These are phyloP conservation scores for Ceratocystis variospora DNA, from an alignment of 2,329 filamentous ascomycete genomes.

Conservation along the genomic window DNA sequence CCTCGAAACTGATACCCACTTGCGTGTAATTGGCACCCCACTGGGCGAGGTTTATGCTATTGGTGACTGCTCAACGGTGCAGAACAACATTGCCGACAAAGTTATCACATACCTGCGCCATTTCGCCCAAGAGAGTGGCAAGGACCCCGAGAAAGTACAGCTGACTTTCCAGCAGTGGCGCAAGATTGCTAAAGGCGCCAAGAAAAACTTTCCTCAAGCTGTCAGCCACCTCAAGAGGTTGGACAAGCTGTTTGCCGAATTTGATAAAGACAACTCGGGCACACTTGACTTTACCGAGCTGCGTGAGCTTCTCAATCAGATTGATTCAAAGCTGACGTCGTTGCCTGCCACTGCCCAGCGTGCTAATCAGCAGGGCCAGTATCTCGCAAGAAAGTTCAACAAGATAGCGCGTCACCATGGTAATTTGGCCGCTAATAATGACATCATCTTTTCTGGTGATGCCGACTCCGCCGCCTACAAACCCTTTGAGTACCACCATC, in stretches of 20 bases:
- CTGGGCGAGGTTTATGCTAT: slow-evolving; percentile 93
- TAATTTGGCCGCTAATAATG: slow-evolving; percentile 48
- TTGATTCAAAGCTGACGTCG: slow-evolving; percentile 87
- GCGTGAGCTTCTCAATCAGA: slow-evolving; percentile 73
- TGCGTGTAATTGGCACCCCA: slow-evolving; percentile 76
- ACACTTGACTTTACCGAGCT: slow-evolving; percentile 92
- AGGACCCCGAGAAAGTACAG: slow-evolving; percentile 75
- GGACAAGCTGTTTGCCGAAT: slow-evolving; percentile 79
- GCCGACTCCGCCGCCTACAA: slow-evolving; percentile 85
- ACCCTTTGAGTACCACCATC: slow-evolving; percentile 84
- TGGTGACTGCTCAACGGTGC: slow-evolving; percentile 89
- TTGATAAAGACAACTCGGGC: slow-evolving; percentile 84
- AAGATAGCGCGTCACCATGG: slow-evolving; percentile 67
- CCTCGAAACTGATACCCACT: slow-evolving; percentile 85
- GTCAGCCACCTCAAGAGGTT: slow-evolving; percentile 73
- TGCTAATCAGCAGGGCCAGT: slow-evolving; percentile 88
- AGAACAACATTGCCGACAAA: slow-evolving; percentile 91
- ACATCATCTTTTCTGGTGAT: slow-evolving; percentile 77
- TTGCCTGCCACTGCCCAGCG: slow-evolving; percentile 91
- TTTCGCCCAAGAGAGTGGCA: slow-evolving; percentile 81
- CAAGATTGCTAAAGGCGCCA: slow-evolving; percentile 66
- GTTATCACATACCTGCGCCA: slow-evolving; percentile 80
- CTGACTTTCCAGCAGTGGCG: slow-evolving; percentile 84
- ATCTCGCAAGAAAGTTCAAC: slow-evolving; percentile 88
- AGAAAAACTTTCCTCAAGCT: slow-evolving; percentile 82